Base-by-base conservation (phyloP, 1,284 basidiomycete genomes). In the Stereum hirsutum region DNA sequence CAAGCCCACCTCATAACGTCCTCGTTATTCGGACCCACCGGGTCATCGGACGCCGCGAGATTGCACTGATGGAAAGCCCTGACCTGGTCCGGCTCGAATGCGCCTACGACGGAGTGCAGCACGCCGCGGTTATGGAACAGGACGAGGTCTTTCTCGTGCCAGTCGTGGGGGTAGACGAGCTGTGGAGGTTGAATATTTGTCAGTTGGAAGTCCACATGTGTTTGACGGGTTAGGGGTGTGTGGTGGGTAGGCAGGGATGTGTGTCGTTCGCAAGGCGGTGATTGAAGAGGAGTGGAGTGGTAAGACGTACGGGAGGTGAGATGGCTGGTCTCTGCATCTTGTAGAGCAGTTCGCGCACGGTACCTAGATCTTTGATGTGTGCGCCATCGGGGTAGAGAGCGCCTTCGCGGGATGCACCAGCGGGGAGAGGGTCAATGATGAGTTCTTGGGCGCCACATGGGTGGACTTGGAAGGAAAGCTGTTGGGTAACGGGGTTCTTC, bases 21-120 rank as follows among this genome's bases (percentile, higher is more conserved):
- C 45, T 77, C 76, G 17, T 61, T 63, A 42, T 62, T 68, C 0
- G 85, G 86, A 2, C 86, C 84, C 19, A 57, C 57, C 0, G 84
- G 85, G 44, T 82, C 79, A 41, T 75, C 74, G 43, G 80, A 83
- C 5, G 81, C 83, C 11, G 86, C 86, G 28, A 90, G 70, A 59
- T 89, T 89, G 63, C 86, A 89, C 63, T 87, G 84, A 57, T 88
- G 83, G 68, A 89, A 89, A 34, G 78, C 79, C 19, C 86, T 71
- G 11, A 89, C 73, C 60, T 87, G 75, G 42, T 86, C 80, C 19
- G 65, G 65, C 39, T 59, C 69, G 60, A 90, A 86, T 2, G 82
- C 77, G 15, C 88, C 87, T 10, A 88, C 81, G 34, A 90, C 87
- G 3, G 76, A 72, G 56, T 90, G 88, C 39, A 89, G 62, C 2